Percentiles rank a stretch among this genome's conserved stretches.
These are phyloP conservation scores for Chlorencoelia australis DNA, from an alignment of 2,329 filamentous ascomycete species.

Conservation along the genomic window DNA sequence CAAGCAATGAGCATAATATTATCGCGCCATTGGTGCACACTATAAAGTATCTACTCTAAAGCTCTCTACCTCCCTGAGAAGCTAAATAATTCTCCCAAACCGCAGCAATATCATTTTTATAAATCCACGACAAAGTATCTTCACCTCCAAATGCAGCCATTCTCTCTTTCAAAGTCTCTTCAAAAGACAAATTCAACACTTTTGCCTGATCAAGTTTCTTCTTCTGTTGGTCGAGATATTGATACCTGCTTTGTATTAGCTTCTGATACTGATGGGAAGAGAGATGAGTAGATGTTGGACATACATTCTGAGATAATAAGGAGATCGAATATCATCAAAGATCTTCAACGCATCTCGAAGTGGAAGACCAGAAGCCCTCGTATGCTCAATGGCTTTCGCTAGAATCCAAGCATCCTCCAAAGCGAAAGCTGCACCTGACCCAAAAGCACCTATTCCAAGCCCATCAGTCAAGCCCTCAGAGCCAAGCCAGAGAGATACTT, in stretches of 20 bases:
- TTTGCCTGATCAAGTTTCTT: constrained; percentile 13
- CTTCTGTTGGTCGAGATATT: constrained; percentile 23
- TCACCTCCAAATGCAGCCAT: constrained; percentile 26
- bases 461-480: not conserved
- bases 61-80: too few relatives aligned
- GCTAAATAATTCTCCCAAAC: constrained; percentile 27
- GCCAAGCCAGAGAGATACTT: not conserved
- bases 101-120: constrained; percentile 32
- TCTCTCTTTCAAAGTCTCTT: constrained; percentile 24
- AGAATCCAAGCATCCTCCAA: constrained; percentile 37
- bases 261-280: not conserved
- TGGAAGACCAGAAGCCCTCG: constrained; percentile 13
- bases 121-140: constrained; percentile 31
- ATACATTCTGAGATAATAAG: constrained; percentile 33
- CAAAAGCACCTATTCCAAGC: constrained; percentile 28
- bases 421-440: constrained; percentile 36
- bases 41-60: too few relatives aligned
- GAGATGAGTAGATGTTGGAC: constrained; percentile 5
- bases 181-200: constrained; percentile 21
- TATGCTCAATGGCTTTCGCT: constrained; percentile 27
- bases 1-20: too few relatives aligned
- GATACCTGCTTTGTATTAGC: constrained; percentile 21
- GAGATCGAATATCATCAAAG: constrained; percentile 31
- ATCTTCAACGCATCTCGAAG: constrained; percentile 26
- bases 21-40: too few relatives aligned